phyloP scores from a whole-genome alignment of 2,329 filamentous ascomycete genomes.

The Colletotrichum endophyticum region DNA sequence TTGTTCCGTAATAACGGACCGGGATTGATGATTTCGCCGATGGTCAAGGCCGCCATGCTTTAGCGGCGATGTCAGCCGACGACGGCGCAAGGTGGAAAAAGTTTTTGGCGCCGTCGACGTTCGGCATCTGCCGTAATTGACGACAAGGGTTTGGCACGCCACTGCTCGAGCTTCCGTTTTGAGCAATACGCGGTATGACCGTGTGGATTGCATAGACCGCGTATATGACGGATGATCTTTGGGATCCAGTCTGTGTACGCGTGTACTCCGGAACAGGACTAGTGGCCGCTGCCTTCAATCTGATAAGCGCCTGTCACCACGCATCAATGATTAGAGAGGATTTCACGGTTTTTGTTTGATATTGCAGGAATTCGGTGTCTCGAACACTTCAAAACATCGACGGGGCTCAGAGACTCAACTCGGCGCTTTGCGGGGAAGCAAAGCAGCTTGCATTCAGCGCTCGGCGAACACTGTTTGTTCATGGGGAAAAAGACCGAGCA shows the following conservation, averaged over 20 bases:
- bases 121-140: not conserved
- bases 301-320: not conserved
- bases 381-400: not conserved
- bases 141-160: not conserved
- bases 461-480: not conserved
- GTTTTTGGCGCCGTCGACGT: not conserved
- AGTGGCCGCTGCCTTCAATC: not conserved
- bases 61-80: not conserved
- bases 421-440: not conserved
- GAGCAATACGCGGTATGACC: not conserved
- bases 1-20: not conserved
- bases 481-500: not conserved
- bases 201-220: not conserved
- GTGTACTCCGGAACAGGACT: not conserved
- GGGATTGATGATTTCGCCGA: not conserved
- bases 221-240: not conserved
- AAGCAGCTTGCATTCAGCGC: not conserved
- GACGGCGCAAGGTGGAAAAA: not conserved
- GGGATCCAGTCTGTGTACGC: not conserved
- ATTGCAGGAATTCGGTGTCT: not conserved
- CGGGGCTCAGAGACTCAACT: not conserved
- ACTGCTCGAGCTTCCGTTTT: not conserved
- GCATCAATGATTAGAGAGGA: not conserved
- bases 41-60: not conserved
- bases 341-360: not conserved